A percentile compares a stretch with the other conserved stretches of the same genome.
phyloP scores from a whole-genome alignment of 371 early-diverging fungal species.

The Mucor sp. region DNA sequence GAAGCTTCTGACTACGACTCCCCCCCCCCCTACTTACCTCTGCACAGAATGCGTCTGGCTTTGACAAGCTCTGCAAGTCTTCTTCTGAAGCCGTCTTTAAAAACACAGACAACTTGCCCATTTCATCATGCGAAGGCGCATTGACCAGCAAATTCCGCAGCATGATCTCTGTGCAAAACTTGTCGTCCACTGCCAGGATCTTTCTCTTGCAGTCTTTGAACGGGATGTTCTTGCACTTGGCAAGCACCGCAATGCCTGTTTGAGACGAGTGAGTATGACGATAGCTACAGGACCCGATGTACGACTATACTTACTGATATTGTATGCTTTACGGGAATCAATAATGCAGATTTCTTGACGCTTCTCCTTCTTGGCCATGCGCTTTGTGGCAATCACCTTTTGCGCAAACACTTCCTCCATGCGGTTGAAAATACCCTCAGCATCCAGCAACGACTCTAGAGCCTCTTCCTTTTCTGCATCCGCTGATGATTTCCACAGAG shows the following conservation, averaged over 20 bases:
- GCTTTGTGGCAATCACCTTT: conserved; percentile 52
- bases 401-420: conserved; percentile 83
- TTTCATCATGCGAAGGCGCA: conserved; percentile 78
- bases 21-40: too few relatives aligned
- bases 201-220: conserved; percentile 64
- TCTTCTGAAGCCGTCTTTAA: conserved; percentile 62
- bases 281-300: too few relatives aligned
- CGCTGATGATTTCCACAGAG: conserved; percentile 51
- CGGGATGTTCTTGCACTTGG: conserved; percentile 66
- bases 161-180: conserved; percentile 67
- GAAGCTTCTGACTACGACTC: too few relatives aligned
- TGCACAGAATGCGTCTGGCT: conserved; percentile 86
- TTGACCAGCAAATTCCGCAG: conserved; percentile 68
- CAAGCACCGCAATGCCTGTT: conserved; percentile 71
- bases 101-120: conserved; percentile 73
- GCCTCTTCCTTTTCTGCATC: conserved; percentile 45
- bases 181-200: conserved; percentile 67
- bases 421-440: conserved; percentile 65
- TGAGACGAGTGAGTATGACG: neutral
- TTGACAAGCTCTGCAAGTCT: conserved; percentile 64
- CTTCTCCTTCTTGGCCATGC: conserved; percentile 30
- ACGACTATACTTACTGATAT: conserved; percentile 59
- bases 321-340: conserved; percentile 76
- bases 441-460: conserved; percentile 45
- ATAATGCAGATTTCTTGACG: conserved; percentile 66